Percentiles rank a stretch among this genome's conserved stretches.
Evolutionary conservation across 768 basidiomycete genomes (phyloP).

Genomic region (Rhizopogon roseolus): DNA sequence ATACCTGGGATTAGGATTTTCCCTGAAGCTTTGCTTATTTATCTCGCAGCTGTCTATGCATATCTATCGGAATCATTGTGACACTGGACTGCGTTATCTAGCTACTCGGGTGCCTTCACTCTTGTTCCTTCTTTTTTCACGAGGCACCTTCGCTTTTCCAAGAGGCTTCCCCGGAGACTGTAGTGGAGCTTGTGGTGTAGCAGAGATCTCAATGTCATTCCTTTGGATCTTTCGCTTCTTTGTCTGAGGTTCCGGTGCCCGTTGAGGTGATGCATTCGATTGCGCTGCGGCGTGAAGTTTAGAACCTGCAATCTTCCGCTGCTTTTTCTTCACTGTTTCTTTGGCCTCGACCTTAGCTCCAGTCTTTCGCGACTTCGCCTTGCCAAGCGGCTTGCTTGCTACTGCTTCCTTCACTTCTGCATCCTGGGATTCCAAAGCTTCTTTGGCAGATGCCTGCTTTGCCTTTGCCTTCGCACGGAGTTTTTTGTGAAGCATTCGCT

Average conservation of each 20-base stretch:
- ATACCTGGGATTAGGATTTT: neutral
- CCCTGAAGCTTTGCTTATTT: neutral
- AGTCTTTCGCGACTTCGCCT: neutral
- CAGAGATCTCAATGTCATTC: neutral
- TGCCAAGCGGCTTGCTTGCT: neutral
- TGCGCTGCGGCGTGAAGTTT: neutral
- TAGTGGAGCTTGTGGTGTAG: neutral
- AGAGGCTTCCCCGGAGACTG: neutral
- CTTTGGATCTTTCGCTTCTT: neutral
- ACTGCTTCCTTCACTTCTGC: neutral
- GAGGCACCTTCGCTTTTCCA: neutral
- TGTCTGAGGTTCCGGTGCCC: neutral
- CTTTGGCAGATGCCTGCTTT: conserved; percentile 21
- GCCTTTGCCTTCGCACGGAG: conserved; percentile 36
- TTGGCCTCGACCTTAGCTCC: neutral
- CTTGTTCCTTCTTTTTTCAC: neutral
- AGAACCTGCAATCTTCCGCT: neutral
- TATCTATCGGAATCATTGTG: neutral
- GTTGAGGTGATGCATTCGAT: neutral
- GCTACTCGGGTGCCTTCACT: neutral
- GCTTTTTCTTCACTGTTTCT: neutral
- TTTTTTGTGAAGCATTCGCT: conserved; percentile 45
- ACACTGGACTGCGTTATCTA: neutral
- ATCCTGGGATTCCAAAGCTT: neutral
- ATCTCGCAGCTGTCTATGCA: neutral